A percentile compares a stretch with the other conserved stretches of the same genome.
Conservation (phyloP, 495 filamentous ascomycete genomes). For the Friedmanniomyces simplex region DNA sequence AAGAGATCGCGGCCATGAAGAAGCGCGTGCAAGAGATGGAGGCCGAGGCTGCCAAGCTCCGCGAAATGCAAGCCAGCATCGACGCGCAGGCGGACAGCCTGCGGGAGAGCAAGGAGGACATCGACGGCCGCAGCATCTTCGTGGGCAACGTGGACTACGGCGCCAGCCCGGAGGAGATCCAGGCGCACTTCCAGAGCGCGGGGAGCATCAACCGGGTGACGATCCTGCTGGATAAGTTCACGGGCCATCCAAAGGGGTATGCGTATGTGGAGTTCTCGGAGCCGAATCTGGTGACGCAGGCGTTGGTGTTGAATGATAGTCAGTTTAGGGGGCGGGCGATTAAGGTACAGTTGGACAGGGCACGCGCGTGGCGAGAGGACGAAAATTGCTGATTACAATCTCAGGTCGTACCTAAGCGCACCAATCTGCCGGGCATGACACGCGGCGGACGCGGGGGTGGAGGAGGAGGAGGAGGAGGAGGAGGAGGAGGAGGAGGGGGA, state of each 20-base stretch:
- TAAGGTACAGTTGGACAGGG: conserved; percentile 51
- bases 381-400: conserved; percentile 13
- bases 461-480: conserved; percentile 52
- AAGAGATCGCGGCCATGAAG: conserved; percentile 98
- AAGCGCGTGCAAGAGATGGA: conserved; percentile 97
- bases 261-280: conserved; percentile 99
- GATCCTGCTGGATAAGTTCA: conserved; percentile 95
- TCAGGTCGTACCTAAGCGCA: conserved; percentile 90
- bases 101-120: conserved; percentile 87
- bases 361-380: neutral
- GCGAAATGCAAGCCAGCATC: conserved; percentile 88
- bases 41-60: conserved; percentile 87
- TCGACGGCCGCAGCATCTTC: conserved; percentile 92
- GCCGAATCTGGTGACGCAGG: conserved; percentile 83
- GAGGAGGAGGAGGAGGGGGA: conserved; percentile 43
- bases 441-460: conserved; percentile 61
- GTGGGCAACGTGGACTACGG: conserved; percentile 99
- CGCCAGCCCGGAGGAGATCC: conserved; percentile 95
- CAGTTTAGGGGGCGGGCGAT: conserved; percentile 89
- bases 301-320: conserved; percentile 91
- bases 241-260: conserved; percentile 96
- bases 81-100: conserved; percentile 76
- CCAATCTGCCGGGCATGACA: conserved; percentile 89
- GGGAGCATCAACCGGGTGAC: conserved; percentile 98
- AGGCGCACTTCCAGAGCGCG: conserved; percentile 96